Percentiles rank a stretch among this genome's conserved stretches.
Conservation (phyloP, 2,329 filamentous ascomycete species). For the Beauveria brongniartii region DNA sequence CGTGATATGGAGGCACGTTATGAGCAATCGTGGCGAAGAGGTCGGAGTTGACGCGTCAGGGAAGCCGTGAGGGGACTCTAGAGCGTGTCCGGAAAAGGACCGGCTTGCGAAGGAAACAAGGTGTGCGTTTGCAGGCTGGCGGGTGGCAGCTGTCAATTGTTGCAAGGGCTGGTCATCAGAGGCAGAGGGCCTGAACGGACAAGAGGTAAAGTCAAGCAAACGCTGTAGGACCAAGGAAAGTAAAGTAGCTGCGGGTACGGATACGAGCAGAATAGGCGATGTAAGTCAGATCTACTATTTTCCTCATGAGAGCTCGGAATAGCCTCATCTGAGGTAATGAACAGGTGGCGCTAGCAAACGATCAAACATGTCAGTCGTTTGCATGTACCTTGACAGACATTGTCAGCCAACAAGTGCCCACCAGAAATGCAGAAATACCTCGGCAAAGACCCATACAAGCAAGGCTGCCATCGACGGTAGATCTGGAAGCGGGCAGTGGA, state of each 20-base stretch:
- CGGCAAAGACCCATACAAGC: not conserved
- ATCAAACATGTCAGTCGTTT: not conserved
- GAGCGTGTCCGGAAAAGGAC: not conserved
- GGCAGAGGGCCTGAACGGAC: not conserved
- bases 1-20: not conserved
- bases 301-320: not conserved
- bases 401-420: not conserved
- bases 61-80: not conserved
- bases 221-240: not conserved
- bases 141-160: conserved; percentile 1
- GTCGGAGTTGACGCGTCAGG: not conserved
- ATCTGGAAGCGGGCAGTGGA: not conserved
- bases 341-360: not conserved
- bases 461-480: not conserved
- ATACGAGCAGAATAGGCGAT: not conserved
- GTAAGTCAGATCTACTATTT: no score
- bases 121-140: conserved; percentile 1
- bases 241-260: not conserved
- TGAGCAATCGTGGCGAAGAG: not conserved
- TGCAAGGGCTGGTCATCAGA: not conserved
- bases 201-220: not conserved
- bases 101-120: conserved; percentile 1
- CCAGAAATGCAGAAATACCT: not conserved
- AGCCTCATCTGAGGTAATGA: not conserved
- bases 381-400: not conserved